Evolutionary conservation across 108 stramenopile species (phyloP).

Genomic region (Pseudonitzschia pungens): DNA sequence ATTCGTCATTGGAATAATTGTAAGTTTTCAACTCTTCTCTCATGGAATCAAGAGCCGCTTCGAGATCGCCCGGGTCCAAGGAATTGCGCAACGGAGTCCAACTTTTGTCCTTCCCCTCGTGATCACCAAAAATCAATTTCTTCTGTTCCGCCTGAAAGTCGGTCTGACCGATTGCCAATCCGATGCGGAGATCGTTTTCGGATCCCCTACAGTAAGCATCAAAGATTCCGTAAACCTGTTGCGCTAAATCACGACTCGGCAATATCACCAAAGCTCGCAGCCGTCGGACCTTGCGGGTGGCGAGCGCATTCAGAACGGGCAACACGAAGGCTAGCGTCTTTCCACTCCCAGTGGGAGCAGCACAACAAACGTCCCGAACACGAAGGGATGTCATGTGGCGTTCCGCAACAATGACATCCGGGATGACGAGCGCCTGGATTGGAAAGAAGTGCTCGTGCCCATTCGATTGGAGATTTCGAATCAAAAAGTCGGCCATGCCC

Average conservation of each 20-base stretch:
- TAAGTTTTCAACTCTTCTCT: slow-evolving; percentile 12
- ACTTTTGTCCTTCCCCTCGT: slow-evolving; percentile 3
- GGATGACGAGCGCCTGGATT: slow-evolving; percentile 86
- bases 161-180: slow-evolving; percentile 87
- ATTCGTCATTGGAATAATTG: background rate
- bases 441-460: slow-evolving; percentile 86
- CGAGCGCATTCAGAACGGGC: slow-evolving; percentile 77
- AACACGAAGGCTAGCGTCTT: slow-evolving; percentile 89
- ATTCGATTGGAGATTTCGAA: slow-evolving; percentile 60
- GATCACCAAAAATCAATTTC: slow-evolving; percentile 36
- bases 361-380: slow-evolving; percentile 80
- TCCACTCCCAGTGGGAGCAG: slow-evolving; percentile 88
- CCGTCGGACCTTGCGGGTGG: slow-evolving; percentile 57
- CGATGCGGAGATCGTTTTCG: slow-evolving; percentile 60
- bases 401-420: slow-evolving; percentile 77
- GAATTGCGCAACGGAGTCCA: slow-evolving; percentile 24
- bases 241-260: slow-evolving; percentile 90
- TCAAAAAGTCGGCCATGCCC: slow-evolving; percentile 73
- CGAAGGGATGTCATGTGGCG: slow-evolving; percentile 42
- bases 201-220: slow-evolving; percentile 72
- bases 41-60: slow-evolving; percentile 32
- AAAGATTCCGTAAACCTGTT: slow-evolving; percentile 90
- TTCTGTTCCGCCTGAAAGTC: slow-evolving; percentile 72
- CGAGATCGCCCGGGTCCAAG: slow-evolving; percentile 43
- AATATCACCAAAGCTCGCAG: slow-evolving; percentile 90